Percentiles rank a stretch among this genome's conserved stretches.
Evolutionary conservation across 169 alveolate species (phyloP).

Genomic region (Plasmodium vivax): DNA sequence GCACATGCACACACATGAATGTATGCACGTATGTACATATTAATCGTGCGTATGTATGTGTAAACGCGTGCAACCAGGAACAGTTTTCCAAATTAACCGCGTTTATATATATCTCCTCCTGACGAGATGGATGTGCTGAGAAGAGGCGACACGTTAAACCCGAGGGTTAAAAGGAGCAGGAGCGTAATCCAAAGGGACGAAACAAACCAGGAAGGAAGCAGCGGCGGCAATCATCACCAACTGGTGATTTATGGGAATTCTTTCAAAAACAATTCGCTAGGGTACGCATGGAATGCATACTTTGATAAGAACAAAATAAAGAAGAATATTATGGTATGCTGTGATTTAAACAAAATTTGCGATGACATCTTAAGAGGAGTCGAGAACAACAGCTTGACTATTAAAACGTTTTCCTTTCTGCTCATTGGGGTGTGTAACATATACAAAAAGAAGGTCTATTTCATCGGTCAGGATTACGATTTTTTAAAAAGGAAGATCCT

Average conservation of each 20-base stretch:
- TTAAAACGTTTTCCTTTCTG: constrained; percentile 65
- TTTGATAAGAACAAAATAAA: constrained; percentile 71
- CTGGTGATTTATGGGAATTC: constrained; percentile 42
- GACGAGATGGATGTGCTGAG: constrained; percentile 61
- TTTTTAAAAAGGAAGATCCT: constrained; percentile 68
- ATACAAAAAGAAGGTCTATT: constrained; percentile 69
- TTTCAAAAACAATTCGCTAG: constrained; percentile 41
- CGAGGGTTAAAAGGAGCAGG: constrained; percentile 56
- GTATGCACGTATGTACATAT: neutral
- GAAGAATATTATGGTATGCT: constrained; percentile 71
- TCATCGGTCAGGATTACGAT: constrained; percentile 71
- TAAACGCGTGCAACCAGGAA: constrained; percentile 1
- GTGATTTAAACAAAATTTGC: constrained; percentile 69
- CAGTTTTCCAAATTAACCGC: neutral
- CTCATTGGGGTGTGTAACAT: constrained; percentile 72
- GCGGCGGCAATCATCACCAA: constrained; percentile 19
- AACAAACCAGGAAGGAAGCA: neutral
- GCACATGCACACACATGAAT: neutral
- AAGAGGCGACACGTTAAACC: constrained; percentile 17
- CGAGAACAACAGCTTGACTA: constrained; percentile 65
- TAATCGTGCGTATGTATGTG: neutral
- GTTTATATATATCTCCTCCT: neutral
- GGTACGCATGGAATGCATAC: constrained; percentile 76
- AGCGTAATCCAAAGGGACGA: constrained; percentile 70
- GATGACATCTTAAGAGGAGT: constrained; percentile 59